Base-by-base conservation (phyloP, 1,139 yeast species). In the Suhomyces kunorum region DNA sequence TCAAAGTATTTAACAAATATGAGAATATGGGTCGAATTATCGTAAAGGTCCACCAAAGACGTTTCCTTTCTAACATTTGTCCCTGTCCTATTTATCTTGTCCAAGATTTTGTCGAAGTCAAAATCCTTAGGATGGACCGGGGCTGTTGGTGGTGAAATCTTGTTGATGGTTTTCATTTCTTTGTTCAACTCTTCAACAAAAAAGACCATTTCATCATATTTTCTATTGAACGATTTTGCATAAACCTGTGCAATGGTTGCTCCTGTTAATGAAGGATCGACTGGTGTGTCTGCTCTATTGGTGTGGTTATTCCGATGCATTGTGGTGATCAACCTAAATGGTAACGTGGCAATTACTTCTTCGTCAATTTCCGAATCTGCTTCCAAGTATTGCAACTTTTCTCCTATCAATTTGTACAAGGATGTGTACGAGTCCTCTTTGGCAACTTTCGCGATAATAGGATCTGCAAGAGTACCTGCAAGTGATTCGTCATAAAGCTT, bases 1-100 rank as follows among this genome's bases (percentile, higher is more conserved):
- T 88, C 90, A 63, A 85, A 89, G 48, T 74, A 73, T 57, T 90
- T 90, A 42, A 89, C 55, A 50, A 88, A 84, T 1, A 89, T 50
- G 16, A 82, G 54, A 23, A 76, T 64, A 43, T 73, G 66, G 15
- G 65, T 54, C 0, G 74, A 62, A 27, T 63, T 65, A 20, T 63
- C 66, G 33, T 42, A 48, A 12, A 54, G 53, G 28, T 54, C 48
- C 16, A 47, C 46, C 38, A 59, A 59, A 13, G 53, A 43, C 34
- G 46, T 38, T 8, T 30, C 33, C 6, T 39, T 28, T 6, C 24
- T 14, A 3, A 30, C 35, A 1, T 24, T 34, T 3, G 42, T 40
- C 16, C 39, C 33, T 11, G 38, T 43, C 3, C 42, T 36, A 17
- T 52, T 43, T 14, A 63, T 48, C 34, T 58, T 61, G 0, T 49